Evolutionary conservation across 768 basidiomycete genomes (phyloP).

Genomic region (Suillus placidus): DNA sequence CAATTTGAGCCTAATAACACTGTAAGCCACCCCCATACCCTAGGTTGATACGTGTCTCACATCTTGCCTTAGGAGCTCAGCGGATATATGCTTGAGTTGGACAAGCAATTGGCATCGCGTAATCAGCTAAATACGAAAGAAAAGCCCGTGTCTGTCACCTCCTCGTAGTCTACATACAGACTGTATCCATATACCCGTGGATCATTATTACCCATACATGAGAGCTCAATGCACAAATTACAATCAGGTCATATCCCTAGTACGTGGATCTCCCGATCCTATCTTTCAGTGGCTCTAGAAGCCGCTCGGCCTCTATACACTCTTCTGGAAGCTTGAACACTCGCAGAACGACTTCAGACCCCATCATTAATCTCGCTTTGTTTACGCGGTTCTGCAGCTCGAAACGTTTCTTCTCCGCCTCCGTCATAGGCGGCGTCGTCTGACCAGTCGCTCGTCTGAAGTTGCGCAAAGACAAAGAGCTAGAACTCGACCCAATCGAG

Average conservation of each 20-base stretch:
- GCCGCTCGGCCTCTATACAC: slow-evolving; percentile 61
- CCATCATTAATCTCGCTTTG: slow-evolving; percentile 61
- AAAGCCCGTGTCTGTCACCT: neutral
- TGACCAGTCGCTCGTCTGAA: slow-evolving; percentile 12
- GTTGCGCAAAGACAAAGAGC: slow-evolving; percentile 14
- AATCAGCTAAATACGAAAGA: slow-evolving; percentile 4
- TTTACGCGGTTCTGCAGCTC: slow-evolving; percentile 69
- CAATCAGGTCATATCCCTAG: neutral
- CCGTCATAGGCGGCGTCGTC: slow-evolving; percentile 36
- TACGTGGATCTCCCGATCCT: neutral
- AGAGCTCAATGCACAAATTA: neutral
- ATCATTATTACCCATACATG: neutral
- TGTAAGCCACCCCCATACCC: slow-evolving; percentile 37
- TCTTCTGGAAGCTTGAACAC: slow-evolving; percentile 71
- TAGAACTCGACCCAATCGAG: slow-evolving; percentile 27
- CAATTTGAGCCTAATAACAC: slow-evolving; percentile 77
- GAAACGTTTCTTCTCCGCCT: slow-evolving; percentile 55
- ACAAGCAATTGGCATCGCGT: slow-evolving; percentile 25
- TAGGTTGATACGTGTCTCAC: slow-evolving; percentile 3
- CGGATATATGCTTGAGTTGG: slow-evolving; percentile 34
- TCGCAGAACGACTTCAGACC: slow-evolving; percentile 57
- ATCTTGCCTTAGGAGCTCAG: slow-evolving; percentile 33
- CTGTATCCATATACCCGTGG: slow-evolving; percentile 6
- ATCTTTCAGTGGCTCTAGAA: slow-evolving; percentile 31
- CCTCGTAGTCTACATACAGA: neutral